Base-by-base conservation (phyloP, 805 yeast species). In the Metschnikowia hibisci region DNA sequence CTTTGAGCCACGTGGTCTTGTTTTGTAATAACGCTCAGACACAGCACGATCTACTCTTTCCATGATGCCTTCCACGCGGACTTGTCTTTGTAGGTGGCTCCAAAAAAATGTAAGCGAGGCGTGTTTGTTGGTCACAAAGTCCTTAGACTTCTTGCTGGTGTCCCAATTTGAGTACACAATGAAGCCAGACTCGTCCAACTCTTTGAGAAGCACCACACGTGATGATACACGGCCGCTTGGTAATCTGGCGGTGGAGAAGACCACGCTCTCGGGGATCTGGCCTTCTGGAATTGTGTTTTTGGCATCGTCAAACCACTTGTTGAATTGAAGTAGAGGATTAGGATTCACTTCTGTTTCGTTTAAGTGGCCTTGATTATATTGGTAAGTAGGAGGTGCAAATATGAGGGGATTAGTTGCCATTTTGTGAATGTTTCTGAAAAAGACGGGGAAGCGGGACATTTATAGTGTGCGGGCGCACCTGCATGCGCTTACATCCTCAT, bases 171-270 rank as follows among this genome's bases (percentile, higher is more conserved):
- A 87, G 65, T 87, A 93, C 32, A 93, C 73, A 8, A 89, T 78
- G 54, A 91, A 85, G 4, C 97, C 99, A 34, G 77, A 73, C 40
- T 77, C 72, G 62, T 91, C 98, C 45, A 93, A 74, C 59, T 93
- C 98, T 59, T 93, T 93, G 64, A 93, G 78, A 42, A 93, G 73
- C 2, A 93, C 91, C 8, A 85, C 77, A 43, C 99, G 73, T 5
- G 90, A 80, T 0, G 95, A 83, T 1, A 93, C 87, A 47, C 95
- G 71, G n/a, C 99, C 99, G 2, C 85, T 76, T 7, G 97, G 97
- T 48, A 90, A 69, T 45, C 79, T 73, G 0, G 96, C 95, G 2
- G 99, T 90, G 7, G 97, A 78, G n/a, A 93, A 78, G 13, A 82
- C 86, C n/a, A 80, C 72, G 2, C 90, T 77, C 61, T 93, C 99